Evolutionary conservation across 176 grass and related monocot species (phyloP).

Genomic region (Bothriochloa decipiens): DNA sequence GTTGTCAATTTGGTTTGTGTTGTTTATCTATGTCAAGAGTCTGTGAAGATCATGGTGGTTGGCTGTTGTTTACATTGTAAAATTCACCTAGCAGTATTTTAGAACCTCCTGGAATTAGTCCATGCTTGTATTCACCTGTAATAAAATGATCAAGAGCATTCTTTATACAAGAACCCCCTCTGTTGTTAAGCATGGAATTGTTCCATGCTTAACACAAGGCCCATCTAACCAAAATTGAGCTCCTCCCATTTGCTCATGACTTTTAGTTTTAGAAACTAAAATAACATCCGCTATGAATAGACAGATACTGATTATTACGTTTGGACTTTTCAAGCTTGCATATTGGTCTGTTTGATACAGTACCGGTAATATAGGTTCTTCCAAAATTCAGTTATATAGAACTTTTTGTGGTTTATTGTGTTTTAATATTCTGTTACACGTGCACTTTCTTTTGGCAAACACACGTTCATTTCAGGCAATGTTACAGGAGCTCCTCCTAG

Average conservation of each 20-base stretch:
- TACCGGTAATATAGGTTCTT: background rate
- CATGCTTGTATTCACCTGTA: conserved; percentile 29
- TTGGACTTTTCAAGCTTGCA: background rate
- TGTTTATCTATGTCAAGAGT: conserved; percentile 30
- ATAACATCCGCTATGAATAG: background rate
- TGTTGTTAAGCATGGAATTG: background rate
- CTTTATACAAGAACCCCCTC: background rate
- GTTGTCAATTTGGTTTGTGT: conserved; percentile 30
- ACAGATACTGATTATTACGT: background rate
- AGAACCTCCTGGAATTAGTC: background rate
- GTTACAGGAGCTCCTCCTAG: background rate
- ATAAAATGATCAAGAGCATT: conserved; percentile 29
- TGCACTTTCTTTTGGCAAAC: background rate
- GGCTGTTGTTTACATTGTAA: conserved; percentile 17
- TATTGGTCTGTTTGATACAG: background rate
- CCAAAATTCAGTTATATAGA: background rate
- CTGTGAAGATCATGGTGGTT: background rate
- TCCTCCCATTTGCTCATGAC: background rate
- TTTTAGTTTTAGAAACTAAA: background rate
- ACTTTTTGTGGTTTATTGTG: background rate
- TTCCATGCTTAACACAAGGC: background rate
- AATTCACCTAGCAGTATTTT: conserved; percentile 17
- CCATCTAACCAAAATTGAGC: background rate
- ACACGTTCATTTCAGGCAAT: background rate
- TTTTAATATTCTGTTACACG: background rate